Conservation (phyloP, 495 filamentous ascomycete genomes). For the Jackrogersella multiformis region DNA sequence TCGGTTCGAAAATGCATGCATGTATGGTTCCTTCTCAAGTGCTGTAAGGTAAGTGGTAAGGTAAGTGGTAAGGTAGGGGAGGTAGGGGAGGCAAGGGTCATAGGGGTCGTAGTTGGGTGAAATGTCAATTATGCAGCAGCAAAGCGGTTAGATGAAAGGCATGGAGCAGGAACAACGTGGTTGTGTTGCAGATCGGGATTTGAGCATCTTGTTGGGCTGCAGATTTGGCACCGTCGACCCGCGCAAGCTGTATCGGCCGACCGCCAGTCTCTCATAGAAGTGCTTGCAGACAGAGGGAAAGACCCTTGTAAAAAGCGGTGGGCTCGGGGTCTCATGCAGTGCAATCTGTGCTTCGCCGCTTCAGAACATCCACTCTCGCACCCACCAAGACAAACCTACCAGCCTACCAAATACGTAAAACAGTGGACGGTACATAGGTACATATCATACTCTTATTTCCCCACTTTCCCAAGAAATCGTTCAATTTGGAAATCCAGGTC, state of each 20-base stretch:
- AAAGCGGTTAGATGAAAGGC: conserved; percentile 20
- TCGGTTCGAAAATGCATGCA: neutral
- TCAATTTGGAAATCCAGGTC: conserved; percentile 24
- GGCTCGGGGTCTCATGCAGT: conserved; percentile 47
- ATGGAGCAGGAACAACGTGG: conserved; percentile 36
- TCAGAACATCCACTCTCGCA: neutral
- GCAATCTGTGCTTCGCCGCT: conserved; percentile 46
- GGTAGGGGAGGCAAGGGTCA: conserved; percentile 3
- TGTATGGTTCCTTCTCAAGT: neutral
- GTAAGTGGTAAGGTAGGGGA: neutral
- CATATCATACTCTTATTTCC: neutral
- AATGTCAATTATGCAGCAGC: conserved; percentile 1
- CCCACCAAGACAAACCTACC: conserved; percentile 26
- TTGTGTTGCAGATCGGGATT: conserved; percentile 44
- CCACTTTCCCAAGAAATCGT: conserved; percentile 36
- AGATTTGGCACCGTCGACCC: conserved; percentile 34
- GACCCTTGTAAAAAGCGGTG: conserved; percentile 50
- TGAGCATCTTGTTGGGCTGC: conserved; percentile 40
- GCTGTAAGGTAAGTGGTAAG: neutral
- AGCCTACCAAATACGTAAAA: neutral
- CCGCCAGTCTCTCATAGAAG: conserved; percentile 50
- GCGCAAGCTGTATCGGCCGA: conserved; percentile 40
- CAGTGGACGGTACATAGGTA: conserved; percentile 2
- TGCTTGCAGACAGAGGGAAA: conserved; percentile 38
- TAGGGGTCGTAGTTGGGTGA: neutral